Evolutionary conservation across 768 basidiomycete species (phyloP), one percentile per base, ranked within the genome.

Genomic region (Naematelia encephala): DNA sequence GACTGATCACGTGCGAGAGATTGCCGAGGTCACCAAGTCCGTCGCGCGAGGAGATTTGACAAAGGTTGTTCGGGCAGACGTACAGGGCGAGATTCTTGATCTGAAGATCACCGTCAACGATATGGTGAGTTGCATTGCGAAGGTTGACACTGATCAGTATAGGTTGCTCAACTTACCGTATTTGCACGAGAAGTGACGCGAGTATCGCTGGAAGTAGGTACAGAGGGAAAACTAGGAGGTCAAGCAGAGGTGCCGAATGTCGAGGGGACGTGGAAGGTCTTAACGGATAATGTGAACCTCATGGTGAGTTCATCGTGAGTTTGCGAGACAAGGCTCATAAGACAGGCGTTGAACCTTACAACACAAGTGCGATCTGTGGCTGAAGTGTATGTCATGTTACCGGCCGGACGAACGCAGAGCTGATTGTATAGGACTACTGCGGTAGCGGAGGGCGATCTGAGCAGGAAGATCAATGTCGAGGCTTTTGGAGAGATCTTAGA

Each of bases 381-480:
- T 2, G 70, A 72, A 62, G 72, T 74, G 60, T 67, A 34, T 55
- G 66, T 60, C 2, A 4, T 11, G 14, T 43, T 42, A 1, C 13
- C 23, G 3, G 43, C 13, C 25, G 46, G 22, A 26, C 26, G n/a
- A n/a, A n/a, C n/a, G n/a, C n/a, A 28, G 26, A 39, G n/a, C 47
- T 59, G 53, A 51, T 2, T 23, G n/a, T 21, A 4, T 43, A 65
- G 61, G 2, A 70, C 68, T 4, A 74, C 68, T 4, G 67, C 69
- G 14, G 91, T 96, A 59, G 92, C 92, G 19, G 84, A 85, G 45
- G 92, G 92, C 29, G 91, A 97, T 66, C 59, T 77, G 21, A 89
- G 87, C 1, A 89, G 90, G 79, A 92, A 90, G 81, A 90, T 97
- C 71, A 88, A 90, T 68, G 91, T 97, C 61, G 85, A 87, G 61